Base-by-base conservation (phyloP, 2,329 filamentous ascomycete genomes). In the Sclerotinia nivalis region DNA sequence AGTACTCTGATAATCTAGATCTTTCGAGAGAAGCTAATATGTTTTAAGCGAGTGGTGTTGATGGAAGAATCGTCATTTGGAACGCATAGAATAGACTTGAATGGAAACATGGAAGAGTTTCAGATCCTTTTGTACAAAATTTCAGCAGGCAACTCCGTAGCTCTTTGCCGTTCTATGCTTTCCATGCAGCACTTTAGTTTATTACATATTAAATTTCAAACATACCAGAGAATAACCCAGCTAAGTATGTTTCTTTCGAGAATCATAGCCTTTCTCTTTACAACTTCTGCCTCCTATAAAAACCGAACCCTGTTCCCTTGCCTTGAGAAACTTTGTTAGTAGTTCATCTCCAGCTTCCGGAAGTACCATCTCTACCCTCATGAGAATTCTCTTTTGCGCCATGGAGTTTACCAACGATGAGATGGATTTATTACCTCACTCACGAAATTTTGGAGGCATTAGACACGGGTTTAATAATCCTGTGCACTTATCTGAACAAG, bases 11-110 rank as follows among this genome's bases (percentile, higher is more conserved):
- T 56, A 54, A 56, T 25, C 10, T 67, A 37, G 31, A 34, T 62
- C 50, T 54, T 71, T 34, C 70, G 78, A 82, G 77, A 80, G 74
- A 72, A 69, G 22, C 72, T 77, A 71, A 78, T 58, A 45, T 54
- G 64, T 71, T 75, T 72, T 77, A 18, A 93, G 91, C 91, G 73
- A 93, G 90, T 79, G 92, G 92, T 74, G 91, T 96, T 68, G 92
- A 96, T 79, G 92, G 92, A 73, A 88, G 92, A 77, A 84, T 96
- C 75, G 92, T 95, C 65, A 88, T 96, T 75, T 96, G 92, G 92
- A 85, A 85, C 74, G 83, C 85, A 66, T 93, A 88, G 79, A 74
- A 60, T 22, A 69, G 60, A 73, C 9, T 45, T 25, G 58, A 68
- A 69, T 70, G 45, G 72, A 74, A 73, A 64, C 28, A 66, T 31